Base-by-base conservation (phyloP, 1,139 yeast species). In the Yamadazyma jaroonii region DNA sequence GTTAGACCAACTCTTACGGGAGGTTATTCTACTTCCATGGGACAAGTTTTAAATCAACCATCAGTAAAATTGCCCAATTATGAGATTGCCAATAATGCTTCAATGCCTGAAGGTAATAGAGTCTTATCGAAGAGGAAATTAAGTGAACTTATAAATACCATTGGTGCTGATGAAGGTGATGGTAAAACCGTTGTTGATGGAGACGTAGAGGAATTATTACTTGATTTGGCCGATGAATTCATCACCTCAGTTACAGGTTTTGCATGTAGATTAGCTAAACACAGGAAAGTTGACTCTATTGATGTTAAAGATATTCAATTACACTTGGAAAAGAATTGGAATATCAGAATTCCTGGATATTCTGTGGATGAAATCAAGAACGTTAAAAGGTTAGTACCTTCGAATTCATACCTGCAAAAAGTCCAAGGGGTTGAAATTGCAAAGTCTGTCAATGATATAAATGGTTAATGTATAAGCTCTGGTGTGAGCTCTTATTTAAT, bases 201-300 rank as follows among this genome's bases (percentile, higher is more conserved):
- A 23, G 97, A 92, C 59, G 97, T 90, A 11, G 97, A 92, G 58
- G 97, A 90, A 49, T 64, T 90, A 29, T 66, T 92, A 35, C 70
- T 94, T 35, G 98, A 94, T 58, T 69, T 92, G 42, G 97, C 98
- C 0, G 99, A 94, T 57, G 98, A 94, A 56, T 92, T 92, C 58
- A 94, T 92, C 10, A 78, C 86, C 11, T 82, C 86, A 35, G 96
- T 94, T 2, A 88, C 97, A 0, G 75, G 88, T 3, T 92, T 92
- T 67, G 96, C 97, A 0, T 92, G 98, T 58, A 78, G 94, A 40
- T 69, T 92, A 50, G 98, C 99, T 12, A 92, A 92, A 57, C 97
- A 90, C 54, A 76, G 98, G 47, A 88, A 88, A 57, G 79, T 88
- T n/a, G 96, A 90, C 45, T 77, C 81, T 35, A 69, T 92, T 30